Conservation (phyloP, 441 rosid genomes). For the Bruguiera hainesii region DNA sequence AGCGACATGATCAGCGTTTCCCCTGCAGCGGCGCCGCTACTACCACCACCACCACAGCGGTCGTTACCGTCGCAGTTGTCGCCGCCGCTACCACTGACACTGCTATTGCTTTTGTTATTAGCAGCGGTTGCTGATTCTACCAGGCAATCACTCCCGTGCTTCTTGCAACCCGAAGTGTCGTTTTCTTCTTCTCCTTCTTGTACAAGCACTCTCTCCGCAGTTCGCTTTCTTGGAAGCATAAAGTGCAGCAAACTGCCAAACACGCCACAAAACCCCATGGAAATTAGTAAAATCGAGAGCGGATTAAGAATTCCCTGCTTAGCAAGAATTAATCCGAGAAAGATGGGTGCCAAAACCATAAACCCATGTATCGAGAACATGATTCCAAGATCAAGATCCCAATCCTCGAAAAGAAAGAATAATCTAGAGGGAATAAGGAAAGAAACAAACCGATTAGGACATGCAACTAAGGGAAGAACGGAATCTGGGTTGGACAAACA, state of each 20-base stretch:
- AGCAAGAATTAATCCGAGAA: constrained; percentile 11
- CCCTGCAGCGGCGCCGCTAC: not conserved
- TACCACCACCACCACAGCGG: constrained; percentile 18
- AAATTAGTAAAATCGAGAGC: constrained; percentile 25
- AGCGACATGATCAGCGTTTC: constrained; percentile 43
- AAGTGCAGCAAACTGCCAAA: constrained; percentile 45
- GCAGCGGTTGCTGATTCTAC: constrained; percentile 26
- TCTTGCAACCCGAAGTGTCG: constrained; percentile 32
- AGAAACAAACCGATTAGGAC: constrained; percentile 48
- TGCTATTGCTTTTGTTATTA: constrained; percentile 16
- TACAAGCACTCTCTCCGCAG: constrained; percentile 34
- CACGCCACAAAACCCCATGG: constrained; percentile 36
- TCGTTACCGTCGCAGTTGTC: constrained; percentile 11
- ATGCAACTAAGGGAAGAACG: constrained; percentile 27
- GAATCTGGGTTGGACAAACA: constrained; percentile 10
- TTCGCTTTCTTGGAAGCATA: constrained; percentile 59
- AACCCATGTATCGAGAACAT: constrained; percentile 20
- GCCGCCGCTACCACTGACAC: constrained; percentile 15
- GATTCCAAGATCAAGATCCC: constrained; percentile 21
- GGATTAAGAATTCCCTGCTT: constrained; percentile 2
- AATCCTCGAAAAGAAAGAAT: constrained; percentile 4
- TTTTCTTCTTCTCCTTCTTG: constrained; percentile 24
- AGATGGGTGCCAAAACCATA: constrained; percentile 23
- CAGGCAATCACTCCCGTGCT: constrained; percentile 30
- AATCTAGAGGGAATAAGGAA: not conserved